Base-by-base conservation (phyloP, 208 protist genomes). In the Trichomonas gallinae region DNA sequence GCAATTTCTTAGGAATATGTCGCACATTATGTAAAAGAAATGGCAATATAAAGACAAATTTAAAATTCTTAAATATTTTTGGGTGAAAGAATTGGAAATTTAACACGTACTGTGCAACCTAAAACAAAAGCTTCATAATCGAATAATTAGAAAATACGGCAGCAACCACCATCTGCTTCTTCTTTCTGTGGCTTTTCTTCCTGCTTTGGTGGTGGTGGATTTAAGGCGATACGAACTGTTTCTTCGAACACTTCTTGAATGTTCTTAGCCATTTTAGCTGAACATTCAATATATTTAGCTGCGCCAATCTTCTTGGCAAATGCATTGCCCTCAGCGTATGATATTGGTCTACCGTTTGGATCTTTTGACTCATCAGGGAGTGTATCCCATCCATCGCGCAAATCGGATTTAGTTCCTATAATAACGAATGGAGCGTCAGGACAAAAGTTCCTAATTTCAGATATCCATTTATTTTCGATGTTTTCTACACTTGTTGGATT, bases 401-500 rank as follows among this genome's bases (percentile, higher is more conserved):
- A 31, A 46, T 89, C 83, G 10, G 13, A 44, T 48, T 89, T 89
- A 0, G 40, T 48, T 89, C 83, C 83, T 46, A 89, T 40, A 1
- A 96, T 42, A 72, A 96, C 9, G 34, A 72, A 63, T 45, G 49
- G 49, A 44, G 49, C 17, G 42, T 38, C 42, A 9, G 63, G 96
- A 89, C 42, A 83, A 82, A 97, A 63, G n/a, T 97, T 51, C 72
- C 96, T 96, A 13, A 97, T 88, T 89, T 97, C 97, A 11, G 96
- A 89, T 9, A 96, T 96, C 97, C 97, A 98, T 96, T 98, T 98
- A 10, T 44, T 49, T 23, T 93, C 48, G 36, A 98, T 97, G 96
- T 98, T 98, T 15, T 98, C 97, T 51, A 98, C 97, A 31, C 97
- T 98, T 23, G 97, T 49, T 21, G 96, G 97, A 26, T 85, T 96